Evolutionary conservation across 208 protist genomes (phyloP), one percentile per base, ranked within the genome.

Genomic region (Trichomonas vaginalis): DNA sequence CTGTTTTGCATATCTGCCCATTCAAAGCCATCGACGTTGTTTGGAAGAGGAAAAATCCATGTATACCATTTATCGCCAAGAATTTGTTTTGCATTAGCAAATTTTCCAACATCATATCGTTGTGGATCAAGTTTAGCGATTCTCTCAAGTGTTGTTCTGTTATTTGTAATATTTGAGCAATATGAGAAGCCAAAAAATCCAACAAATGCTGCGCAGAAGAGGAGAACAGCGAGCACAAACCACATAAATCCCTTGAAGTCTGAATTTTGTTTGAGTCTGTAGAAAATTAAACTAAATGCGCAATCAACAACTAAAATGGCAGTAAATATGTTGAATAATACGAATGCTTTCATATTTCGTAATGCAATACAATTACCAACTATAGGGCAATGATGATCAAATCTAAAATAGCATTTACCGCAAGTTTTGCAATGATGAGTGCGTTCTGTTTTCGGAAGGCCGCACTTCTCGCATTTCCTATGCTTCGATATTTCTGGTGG

Each of bases 331-430:
- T 35, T 35, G 12, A 88, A 45, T 45, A 92, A 15, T 35, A 92
- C 14, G 51, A 92, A 92, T 48, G n/a, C 40, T 92, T 92, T 92
- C 17, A 92, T 45, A 51, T 92, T 92, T 6, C 46, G 27, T 51
- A 92, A 92, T 48, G 86, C 86, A 92, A 92, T 42, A 51, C 86
- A 92, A 92, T 92, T 92, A 8, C 86, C 86, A 48, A 92, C 46
- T 35, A 51, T 9, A 51, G 86, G 86, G 32, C 86, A 92, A 47
- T 92, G 86, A 92, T 92, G 86, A 51, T 92, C 86, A 51, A 92
- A 92, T 92, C 45, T 23, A 39, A 92, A 92, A 47, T 92, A 92
- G 37, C 86, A 92, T 92, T 17, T 12, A n/a, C 37, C 27, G 45
- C 86, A 92, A 39, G 1, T 47, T 39, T 40, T 51, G 45, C 86